phyloP scores from a whole-genome alignment of 371 early-diverging fungal genomes.

The Dichotomocladium elegans region DNA sequence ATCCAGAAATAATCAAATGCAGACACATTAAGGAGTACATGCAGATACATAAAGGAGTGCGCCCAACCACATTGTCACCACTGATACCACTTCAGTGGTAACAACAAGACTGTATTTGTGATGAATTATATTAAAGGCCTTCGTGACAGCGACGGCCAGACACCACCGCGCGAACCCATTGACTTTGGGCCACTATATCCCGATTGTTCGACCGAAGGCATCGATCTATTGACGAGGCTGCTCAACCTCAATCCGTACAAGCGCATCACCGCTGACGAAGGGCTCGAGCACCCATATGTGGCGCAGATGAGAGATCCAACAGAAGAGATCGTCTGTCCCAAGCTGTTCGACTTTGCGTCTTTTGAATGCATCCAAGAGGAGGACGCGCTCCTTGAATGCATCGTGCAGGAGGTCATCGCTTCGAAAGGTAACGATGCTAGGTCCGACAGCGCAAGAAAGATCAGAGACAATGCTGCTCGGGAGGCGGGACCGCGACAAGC shows the following conservation, averaged over 20 bases:
- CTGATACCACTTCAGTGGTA: slow-evolving; percentile 44
- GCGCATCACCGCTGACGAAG: slow-evolving; percentile 79
- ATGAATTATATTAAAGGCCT: slow-evolving; percentile 37
- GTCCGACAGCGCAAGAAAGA: background rate
- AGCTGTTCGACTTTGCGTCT: slow-evolving; percentile 40
- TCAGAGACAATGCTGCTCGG: background rate
- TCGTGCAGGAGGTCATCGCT: slow-evolving; percentile 30
- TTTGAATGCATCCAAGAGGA: slow-evolving; percentile 41
- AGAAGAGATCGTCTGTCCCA: slow-evolving; percentile 36
- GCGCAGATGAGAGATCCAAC: slow-evolving; percentile 41
- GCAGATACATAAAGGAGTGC: too few species aligned
- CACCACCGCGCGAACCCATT: slow-evolving; percentile 42
- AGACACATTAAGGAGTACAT: too few species aligned
- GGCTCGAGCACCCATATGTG: slow-evolving; percentile 81
- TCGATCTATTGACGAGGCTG: slow-evolving; percentile 74
- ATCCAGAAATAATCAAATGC: too few species aligned
- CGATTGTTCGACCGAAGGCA: slow-evolving; percentile 56
- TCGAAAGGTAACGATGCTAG: slow-evolving; percentile 10
- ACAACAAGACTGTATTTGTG: slow-evolving; percentile 33
- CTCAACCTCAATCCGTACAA: slow-evolving; percentile 82
- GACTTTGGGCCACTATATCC: slow-evolving; percentile 44
- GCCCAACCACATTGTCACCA: too few species aligned
- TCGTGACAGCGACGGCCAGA: slow-evolving; percentile 49
- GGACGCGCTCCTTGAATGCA: slow-evolving; percentile 30
- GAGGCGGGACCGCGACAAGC: background rate